Base-by-base conservation (phyloP, 768 basidiomycete species). In the Lactarius pseudohatsudake region DNA sequence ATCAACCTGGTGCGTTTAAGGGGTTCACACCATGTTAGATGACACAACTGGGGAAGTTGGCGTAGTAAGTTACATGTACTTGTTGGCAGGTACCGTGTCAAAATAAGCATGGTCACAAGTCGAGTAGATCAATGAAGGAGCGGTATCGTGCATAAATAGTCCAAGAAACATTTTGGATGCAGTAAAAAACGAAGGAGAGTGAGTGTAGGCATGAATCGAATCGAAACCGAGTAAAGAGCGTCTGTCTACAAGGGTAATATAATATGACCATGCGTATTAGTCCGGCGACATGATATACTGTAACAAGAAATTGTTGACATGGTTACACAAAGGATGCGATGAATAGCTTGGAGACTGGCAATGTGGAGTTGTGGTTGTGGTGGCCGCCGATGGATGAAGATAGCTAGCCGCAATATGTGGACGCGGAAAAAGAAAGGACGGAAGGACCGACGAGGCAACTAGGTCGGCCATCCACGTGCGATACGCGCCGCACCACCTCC, bases 381-480 rank as follows among this genome's bases (percentile, higher is more conserved):
- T 18, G 28, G 38, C 28, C 22, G 15, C 15, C 18, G 61, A 59
- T 36, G 43, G 43, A 56, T 30, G 38, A 38, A n/a, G 47, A 15
- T 11, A 6, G n/a, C 13, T 28, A 22, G 13, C 1, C 22, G 50
- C 22, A 15, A 1, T 22, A n/a, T 0, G 22, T 53, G 13, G 50
- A 26, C 22, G 26, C 22, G 7, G 45, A 47, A 34, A 2, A 32
- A 50, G 40, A 40, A 65, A 32, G 57, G 11, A 32, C 50, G 28
- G 53, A 36, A 16, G 50, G 56, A 22, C 28, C 4, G 34, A 34
- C 2, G 66, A 59, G 67, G 58, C 62, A 20, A 34, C 71, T 78
- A 91, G 63, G 89, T 90, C 57, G 90, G 91, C 88, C 88, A 91
- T 15, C 91, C 91, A 57, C 89, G 81, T 13, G 86, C 88, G 40